These are phyloP conservation scores for Trypanosoma grayi DNA, from an alignment of 208 protist genomes.

Conservation along the genomic window DNA sequence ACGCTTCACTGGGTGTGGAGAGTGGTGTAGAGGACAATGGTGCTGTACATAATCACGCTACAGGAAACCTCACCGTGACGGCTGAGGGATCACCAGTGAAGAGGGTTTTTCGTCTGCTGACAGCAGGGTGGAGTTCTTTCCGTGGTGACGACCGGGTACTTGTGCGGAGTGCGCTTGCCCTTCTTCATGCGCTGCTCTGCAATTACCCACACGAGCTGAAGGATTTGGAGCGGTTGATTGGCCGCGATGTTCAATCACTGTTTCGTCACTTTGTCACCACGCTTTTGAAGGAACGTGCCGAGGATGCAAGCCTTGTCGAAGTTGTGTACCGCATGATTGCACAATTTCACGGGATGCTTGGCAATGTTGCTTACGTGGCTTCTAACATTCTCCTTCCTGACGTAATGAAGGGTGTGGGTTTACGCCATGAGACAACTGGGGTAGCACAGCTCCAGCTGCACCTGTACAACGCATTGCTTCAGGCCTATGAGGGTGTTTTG, in stretches of 20 bases:
- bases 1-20: background rate
- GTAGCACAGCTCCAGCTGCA: constrained; percentile 17
- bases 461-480: constrained; percentile 6
- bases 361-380: constrained; percentile 7
- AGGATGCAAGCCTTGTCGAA: constrained; percentile 12
- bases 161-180: constrained; percentile 14
- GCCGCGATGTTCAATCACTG: constrained; percentile 7
- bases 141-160: constrained; percentile 7
- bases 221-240: constrained; percentile 22
- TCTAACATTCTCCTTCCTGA: constrained; percentile 15
- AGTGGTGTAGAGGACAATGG: background rate
- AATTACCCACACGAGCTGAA: constrained; percentile 27
- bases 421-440: constrained; percentile 2
- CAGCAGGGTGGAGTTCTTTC: constrained; percentile 10
- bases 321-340: constrained; percentile 17
- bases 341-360: constrained; percentile 17
- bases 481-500: background rate
- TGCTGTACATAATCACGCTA: background rate
- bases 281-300: constrained; percentile 3
- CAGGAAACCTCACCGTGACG: background rate
- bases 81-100: constrained; percentile 2
- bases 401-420: constrained; percentile 10
- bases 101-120: constrained; percentile 17
- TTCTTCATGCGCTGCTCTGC: constrained; percentile 26
- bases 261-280: constrained; percentile 3